phyloP scores from a whole-genome alignment of 805 yeast species.

The Blastobotrys americana region DNA sequence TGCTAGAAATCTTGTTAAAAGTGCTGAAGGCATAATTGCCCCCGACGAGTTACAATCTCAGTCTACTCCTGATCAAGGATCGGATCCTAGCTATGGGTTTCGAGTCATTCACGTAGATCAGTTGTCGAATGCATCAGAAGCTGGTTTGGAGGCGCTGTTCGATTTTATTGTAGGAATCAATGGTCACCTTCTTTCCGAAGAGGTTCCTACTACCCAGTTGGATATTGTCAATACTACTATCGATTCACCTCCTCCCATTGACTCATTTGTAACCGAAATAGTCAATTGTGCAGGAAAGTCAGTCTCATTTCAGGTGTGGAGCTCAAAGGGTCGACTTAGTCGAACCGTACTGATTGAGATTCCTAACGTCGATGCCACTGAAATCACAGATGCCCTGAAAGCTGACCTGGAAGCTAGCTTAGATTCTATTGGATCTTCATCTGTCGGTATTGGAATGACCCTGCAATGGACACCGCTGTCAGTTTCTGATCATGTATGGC shows the following conservation, averaged over 20 bases:
- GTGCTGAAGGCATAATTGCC: conserved; percentile 35
- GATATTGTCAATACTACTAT: neutral
- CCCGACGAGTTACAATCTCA: conserved; percentile 10
- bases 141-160: conserved; percentile 75
- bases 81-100: conserved; percentile 39
- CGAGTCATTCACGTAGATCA: conserved; percentile 47
- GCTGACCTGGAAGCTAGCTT: neutral
- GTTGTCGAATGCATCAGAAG: conserved; percentile 41
- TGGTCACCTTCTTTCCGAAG: conserved; percentile 44
- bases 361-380: conserved; percentile 4
- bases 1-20: conserved; percentile 54
- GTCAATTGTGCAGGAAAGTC: conserved; percentile 34
- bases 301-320: conserved; percentile 65
- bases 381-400: neutral
- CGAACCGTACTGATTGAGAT: conserved; percentile 27
- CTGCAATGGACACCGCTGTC: conserved; percentile 71
- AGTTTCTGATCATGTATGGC: conserved; percentile 81
- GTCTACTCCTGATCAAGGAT: conserved; percentile 2
- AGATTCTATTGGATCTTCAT: conserved; percentile 10
- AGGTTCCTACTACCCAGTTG: neutral
- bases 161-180: conserved; percentile 80
- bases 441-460: conserved; percentile 49
- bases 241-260: conserved; percentile 16
- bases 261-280: conserved; percentile 37
- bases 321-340: conserved; percentile 61